Evolutionary conservation across 805 yeast species (phyloP).

Genomic region (Hanseniaspora thailandica): DNA sequence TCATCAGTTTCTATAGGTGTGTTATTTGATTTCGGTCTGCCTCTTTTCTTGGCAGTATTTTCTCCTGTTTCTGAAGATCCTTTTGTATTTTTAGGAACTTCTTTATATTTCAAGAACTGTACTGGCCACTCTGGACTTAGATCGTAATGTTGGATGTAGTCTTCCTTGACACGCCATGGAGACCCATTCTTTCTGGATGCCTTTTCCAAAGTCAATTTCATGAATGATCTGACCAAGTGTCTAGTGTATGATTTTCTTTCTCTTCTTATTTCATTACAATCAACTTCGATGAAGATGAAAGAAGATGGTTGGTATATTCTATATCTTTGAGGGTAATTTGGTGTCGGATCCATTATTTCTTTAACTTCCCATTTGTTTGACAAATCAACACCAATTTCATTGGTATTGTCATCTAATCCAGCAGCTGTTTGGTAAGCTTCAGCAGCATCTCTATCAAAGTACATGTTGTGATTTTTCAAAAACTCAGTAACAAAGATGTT

Average conservation of each 20-base stretch:
- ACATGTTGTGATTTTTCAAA: conserved; percentile 8
- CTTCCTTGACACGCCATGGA: conserved; percentile 85
- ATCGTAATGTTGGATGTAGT: conserved; percentile 35
- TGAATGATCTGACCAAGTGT: conserved; percentile 77
- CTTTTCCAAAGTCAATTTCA: conserved; percentile 55
- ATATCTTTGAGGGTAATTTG: background rate
- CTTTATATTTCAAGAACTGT: conserved; percentile 25
- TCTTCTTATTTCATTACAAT: conserved; percentile 60
- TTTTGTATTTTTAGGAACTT: conserved; percentile 17
- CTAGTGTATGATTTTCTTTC: conserved; percentile 83
- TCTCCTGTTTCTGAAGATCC: background rate
- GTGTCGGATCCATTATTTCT: background rate
- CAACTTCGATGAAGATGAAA: conserved; percentile 31
- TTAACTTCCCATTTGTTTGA: conserved; percentile 4
- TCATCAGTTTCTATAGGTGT: conserved; percentile 21
- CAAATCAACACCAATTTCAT: conserved; percentile 12
- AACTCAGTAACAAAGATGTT: conserved; percentile 14
- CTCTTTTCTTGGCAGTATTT: conserved; percentile 15
- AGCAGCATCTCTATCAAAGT: conserved; percentile 1
- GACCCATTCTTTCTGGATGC: conserved; percentile 80
- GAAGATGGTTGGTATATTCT: conserved; percentile 12
- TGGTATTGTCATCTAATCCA: background rate
- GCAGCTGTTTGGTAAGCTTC: background rate
- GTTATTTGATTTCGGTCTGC: conserved; percentile 16
- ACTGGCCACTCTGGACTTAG: conserved; percentile 28